phyloP scores from a whole-genome alignment of 139 green algal genomes.

The Diplosphaera chodatii region DNA sequence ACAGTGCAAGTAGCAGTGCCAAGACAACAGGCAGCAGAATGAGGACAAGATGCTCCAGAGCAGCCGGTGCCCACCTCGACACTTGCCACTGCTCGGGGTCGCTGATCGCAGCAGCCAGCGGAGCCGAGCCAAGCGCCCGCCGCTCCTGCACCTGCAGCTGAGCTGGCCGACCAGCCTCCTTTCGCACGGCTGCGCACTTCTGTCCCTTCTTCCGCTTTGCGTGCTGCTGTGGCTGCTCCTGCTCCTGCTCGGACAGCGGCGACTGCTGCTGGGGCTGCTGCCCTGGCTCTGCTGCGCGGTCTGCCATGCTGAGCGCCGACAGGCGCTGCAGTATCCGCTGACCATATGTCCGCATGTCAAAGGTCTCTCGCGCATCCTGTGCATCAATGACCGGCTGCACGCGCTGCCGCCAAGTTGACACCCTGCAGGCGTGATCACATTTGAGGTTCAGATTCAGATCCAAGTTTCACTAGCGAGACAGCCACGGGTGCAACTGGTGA shows the following conservation, averaged over 20 bases:
- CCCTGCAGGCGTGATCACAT: too few species aligned
- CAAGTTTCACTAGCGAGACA: too few species aligned
- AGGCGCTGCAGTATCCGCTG: constrained; percentile 18
- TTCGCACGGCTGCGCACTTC: not conserved
- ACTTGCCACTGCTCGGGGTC: not conserved
- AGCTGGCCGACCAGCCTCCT: too few species aligned
- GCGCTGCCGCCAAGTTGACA: constrained; percentile 26
- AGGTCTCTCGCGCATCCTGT: constrained; percentile 25
- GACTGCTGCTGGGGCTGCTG: not conserved
- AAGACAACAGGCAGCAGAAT: too few species aligned
- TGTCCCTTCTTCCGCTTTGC: not conserved
- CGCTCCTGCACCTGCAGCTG: not conserved
- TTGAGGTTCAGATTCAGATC: too few species aligned
- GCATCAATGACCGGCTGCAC: constrained; percentile 34
- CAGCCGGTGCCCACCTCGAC: not conserved
- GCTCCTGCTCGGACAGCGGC: not conserved
- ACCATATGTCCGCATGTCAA: constrained; percentile 34
- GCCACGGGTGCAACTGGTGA: too few species aligned
- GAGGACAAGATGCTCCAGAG: too few species aligned
- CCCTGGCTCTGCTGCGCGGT: not conserved
- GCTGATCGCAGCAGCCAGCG: not conserved
- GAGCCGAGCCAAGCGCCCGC: too few species aligned
- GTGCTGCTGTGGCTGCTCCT: not conserved
- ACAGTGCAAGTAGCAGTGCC: too few species aligned
- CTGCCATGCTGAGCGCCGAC: constrained; percentile 2